Conservation (phyloP, 192 early-diverging fungal genomes). For the Pecoramyces ruminantium region DNA sequence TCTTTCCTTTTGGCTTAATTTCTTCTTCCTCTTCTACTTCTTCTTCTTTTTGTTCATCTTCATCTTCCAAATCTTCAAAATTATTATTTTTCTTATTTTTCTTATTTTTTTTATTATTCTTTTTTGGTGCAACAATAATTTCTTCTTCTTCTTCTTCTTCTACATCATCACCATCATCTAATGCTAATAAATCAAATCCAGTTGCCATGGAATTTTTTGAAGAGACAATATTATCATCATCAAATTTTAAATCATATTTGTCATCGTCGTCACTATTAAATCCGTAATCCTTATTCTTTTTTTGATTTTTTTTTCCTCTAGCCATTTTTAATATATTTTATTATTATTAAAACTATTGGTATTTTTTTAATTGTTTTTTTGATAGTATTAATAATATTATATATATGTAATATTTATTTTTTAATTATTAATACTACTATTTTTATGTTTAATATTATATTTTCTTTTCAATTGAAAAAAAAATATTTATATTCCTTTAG, state of each 20-base stretch:
- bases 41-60: not conserved
- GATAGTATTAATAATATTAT: not conserved
- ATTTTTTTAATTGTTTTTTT: not conserved
- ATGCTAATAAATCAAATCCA: not conserved
- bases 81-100: not conserved
- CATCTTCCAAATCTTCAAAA: not conserved
- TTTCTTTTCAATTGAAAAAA: not conserved
- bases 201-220: not conserved
- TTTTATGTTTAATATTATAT: not conserved
- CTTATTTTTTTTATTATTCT: not conserved
- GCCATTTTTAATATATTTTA: not conserved
- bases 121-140: not conserved
- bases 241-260: not conserved
- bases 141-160: not conserved
- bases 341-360: not conserved
- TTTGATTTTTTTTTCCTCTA: not conserved
- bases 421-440: not conserved
- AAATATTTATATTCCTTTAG: not conserved
- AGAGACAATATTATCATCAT: not conserved
- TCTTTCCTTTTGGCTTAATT: not conserved
- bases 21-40: not conserved
- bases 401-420: not conserved
- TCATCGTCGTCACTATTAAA: not conserved
- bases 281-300: not conserved
- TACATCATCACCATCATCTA: not conserved